Base-by-base conservation (phyloP, 768 basidiomycete species). In the Amanita pallidorosea region DNA sequence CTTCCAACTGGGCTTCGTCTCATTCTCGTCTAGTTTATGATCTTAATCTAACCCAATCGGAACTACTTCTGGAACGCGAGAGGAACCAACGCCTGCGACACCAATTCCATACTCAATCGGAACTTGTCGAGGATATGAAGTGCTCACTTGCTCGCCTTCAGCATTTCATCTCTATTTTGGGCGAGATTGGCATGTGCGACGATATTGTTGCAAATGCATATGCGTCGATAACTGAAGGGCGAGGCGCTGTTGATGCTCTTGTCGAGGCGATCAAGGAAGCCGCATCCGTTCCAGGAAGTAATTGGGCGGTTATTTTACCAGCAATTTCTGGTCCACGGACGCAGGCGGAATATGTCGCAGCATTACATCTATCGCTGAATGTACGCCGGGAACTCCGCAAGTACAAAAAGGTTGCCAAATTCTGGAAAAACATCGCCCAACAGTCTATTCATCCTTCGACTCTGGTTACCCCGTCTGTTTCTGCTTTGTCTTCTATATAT, bases 381-480 rank as follows among this genome's bases (percentile, higher is more conserved):
- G 60, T 69, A 43, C 68, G 75, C 45, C 68, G 65, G 50, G 69
- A 74, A 47, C 70, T 75, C 43, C 68, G 65, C 34, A 64, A 69
- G 37, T 65, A 65, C 48, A 73, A 62, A 61, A 76, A 74, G 49
- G 59, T 61, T 31, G 59, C 67, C 53, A 73, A 71, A 44, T 76
- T 72, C 38, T 77, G 71, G 71, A 75, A 73, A 59, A 66, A 61
- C 22, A 58, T 69, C 11, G 73, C 73, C 15, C 62, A 67, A 45
- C 65, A 63, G 53, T 56, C 58, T 2, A 17, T 17, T 27, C 55
- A 52, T 20, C 59, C 62, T n/a, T 44, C 49, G 33, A 52, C 57
- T 33, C 52, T 64, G 20, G 61, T 71, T 36, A 72, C 71, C 0
- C 70, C 70, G 34, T 73, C 70, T 11, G 59, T 61, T 9, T 73